Evolutionary conservation across 2,329 filamentous ascomycete genomes (phyloP), one percentile per base, ranked within the genome.

Genomic region (Penicillium sp.): DNA sequence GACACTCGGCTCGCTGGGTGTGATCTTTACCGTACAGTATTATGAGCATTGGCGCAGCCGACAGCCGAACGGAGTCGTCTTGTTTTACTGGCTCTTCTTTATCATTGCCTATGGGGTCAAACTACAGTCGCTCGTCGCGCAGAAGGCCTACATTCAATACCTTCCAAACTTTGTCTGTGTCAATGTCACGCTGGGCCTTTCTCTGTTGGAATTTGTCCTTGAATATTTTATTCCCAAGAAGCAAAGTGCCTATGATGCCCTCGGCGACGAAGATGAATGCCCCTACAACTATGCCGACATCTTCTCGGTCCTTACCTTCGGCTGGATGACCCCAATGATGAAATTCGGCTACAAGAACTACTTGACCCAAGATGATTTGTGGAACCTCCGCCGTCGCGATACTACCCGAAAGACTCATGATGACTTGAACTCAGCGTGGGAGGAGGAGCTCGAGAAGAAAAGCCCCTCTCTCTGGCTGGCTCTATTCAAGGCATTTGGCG

Each of bases 251-350:
- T 90, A 90, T 71, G 85, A 89, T 73, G 86, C 86, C 5, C 75
- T 90, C 51, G 87, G 86, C 6, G 86, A 88, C 60, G 77, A 78
- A 58, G 86, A 90, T 66, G 88, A 90, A 75, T 90, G 88, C 62
- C 83, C 83, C 0, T 88, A 91, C 63, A 93, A 98, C 77, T 96
- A 96, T 74, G 93, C 95, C 12, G 92, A 94, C 61, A 83, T 98
- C 54, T 99, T 99, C 78, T 96, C 94, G 4, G 87, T 91, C 53
- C 83, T 99, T 48, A 96, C 94, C 0, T 99, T 99, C 76, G 89
- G 90, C 56, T 99, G 95, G 95, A 97, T 99, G 94, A 98, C 95
- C 0, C 93, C 95, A 0, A 81, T 99, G 85, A 99, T 99, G 95
- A 92, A 88, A 72, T 89, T 89, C 72, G 95, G 95, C 1, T 98